Evolutionary conservation across 177 flowering plant genomes (phyloP).

Genomic region (Vitis hybrid): DNA sequence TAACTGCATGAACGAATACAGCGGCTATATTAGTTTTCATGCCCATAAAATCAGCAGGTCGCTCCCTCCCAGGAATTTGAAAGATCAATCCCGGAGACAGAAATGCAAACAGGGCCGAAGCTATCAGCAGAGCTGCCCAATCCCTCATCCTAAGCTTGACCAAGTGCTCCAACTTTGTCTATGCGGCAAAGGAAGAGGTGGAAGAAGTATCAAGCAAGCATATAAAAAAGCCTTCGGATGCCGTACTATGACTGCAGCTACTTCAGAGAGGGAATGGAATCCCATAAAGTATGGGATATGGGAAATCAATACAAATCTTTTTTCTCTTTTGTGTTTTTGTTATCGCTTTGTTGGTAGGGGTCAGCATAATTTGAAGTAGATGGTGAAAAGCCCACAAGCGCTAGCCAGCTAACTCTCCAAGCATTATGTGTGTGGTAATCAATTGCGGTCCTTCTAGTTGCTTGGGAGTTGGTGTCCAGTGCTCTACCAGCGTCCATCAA

Average conservation of each 20-base stretch:
- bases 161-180: neutral
- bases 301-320: neutral
- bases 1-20: conserved; percentile 57
- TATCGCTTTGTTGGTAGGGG: neutral
- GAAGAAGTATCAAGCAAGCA: conserved; percentile 3
- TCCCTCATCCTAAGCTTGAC: conserved; percentile 47
- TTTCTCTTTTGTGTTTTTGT: neutral
- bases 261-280: conserved; percentile 13
- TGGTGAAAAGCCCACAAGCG: too few species aligned
- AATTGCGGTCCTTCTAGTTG: too few species aligned
- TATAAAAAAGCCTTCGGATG: conserved; percentile 9
- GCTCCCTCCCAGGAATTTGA: conserved; percentile 72
- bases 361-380: neutral
- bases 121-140: conserved; percentile 75
- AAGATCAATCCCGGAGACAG: conserved; percentile 67
- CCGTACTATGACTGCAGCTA: neutral
- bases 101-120: conserved; percentile 67
- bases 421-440: too few species aligned
- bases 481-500: too few species aligned
- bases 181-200: neutral
- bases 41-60: conserved; percentile 62
- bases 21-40: conserved; percentile 69
- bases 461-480: too few species aligned
- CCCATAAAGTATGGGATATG: conserved; percentile 5
- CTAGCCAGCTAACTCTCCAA: too few species aligned